Conservation (phyloP, 208 protist genomes). For the Entamoeba invadens region DNA sequence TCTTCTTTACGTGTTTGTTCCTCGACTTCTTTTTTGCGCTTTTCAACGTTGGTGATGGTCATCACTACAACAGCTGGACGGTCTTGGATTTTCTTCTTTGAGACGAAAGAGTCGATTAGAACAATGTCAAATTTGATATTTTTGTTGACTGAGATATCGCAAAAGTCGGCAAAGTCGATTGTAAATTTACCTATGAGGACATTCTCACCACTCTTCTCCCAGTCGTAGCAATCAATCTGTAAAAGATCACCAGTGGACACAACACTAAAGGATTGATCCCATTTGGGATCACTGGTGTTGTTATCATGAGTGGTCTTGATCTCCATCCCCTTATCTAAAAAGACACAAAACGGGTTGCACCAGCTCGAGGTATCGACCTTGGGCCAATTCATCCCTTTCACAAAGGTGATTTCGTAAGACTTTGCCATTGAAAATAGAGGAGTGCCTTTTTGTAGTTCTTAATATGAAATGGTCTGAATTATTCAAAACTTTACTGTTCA, state of each 20-base stretch:
- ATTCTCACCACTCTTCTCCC: neutral
- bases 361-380: neutral
- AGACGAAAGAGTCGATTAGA: neutral
- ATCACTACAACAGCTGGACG: neutral
- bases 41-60: neutral
- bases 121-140: neutral
- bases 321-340: neutral
- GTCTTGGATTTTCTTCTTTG: neutral
- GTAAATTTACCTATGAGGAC: neutral
- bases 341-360: neutral
- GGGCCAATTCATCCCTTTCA: neutral
- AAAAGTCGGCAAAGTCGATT: neutral
- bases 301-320: neutral
- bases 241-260: neutral
- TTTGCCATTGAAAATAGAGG: neutral
- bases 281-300: neutral
- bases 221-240: neutral
- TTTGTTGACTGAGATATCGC: neutral
- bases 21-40: neutral
- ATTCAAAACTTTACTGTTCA: too few relatives aligned
- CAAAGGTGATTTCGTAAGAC: neutral
- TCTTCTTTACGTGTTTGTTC: neutral
- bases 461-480: too few relatives aligned
- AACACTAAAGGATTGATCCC: neutral
- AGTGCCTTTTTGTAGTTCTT: too few relatives aligned